Base-by-base conservation (phyloP, 257 asterid species). In the Asclepias syriaca region DNA sequence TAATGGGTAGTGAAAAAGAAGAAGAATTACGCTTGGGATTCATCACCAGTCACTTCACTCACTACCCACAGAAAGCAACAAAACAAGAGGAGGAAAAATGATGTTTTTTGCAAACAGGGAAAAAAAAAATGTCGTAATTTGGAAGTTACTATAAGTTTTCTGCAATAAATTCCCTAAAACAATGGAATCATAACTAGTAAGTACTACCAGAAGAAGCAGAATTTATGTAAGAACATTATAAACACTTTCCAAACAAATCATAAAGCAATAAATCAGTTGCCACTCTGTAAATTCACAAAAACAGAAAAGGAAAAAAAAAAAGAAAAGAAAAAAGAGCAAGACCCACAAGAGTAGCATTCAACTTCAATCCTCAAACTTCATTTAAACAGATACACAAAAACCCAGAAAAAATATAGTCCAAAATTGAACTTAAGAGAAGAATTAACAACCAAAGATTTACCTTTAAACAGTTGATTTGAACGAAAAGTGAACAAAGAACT, bases 361-460 rank as follows among this genome's bases (percentile, higher is more conserved):
- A 57, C 55, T 43, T 34, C 73, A 49, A 66, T 43, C 58, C 68
- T 43, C 16, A 18, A 46, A 68, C 15, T 3, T 19, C 49, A 7
- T 74, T 57, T 21, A 27, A 27, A 46, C 43, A 56, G 69, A 63
- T 32, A 51, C 13, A 68, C 11, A 0, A 32, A 58, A 72, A n/a
- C 50, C 70, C 63, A 56, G 27, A 14, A 57, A 57, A 55, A 55
- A 56, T 21, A 13, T 21, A 15, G 2, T 63, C 48, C 29, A 64
- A 63, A 51, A 65, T 14, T 21, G 68, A 4, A 59, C 59, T 18
- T 63, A 29, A 9, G 29, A 48, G 18, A 32, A 61, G 16, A 49
- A n/a, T 6, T 6, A 37, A 48, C 29, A 14, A 40, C 37, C 21
- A 37, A 75, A 75, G 56, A 50, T 48, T 68, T 40, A 75, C 78